Evolutionary conservation across 176 grass and related monocot genomes (phyloP).

Genomic region (Eleusine coracana): DNA sequence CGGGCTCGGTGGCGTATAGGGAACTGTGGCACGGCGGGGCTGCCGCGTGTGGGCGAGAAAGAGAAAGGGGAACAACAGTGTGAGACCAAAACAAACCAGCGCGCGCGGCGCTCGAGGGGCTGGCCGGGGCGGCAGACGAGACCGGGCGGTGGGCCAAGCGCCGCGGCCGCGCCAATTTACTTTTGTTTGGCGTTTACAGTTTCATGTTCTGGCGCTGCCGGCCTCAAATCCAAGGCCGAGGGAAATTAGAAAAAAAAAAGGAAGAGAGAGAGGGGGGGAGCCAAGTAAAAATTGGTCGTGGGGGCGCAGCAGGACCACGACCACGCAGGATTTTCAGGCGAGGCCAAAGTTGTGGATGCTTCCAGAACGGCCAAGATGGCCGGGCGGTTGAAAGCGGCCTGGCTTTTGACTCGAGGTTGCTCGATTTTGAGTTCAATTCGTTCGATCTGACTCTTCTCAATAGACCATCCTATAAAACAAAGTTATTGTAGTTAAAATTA

Average conservation of each 20-base stretch:
- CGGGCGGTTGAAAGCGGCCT: background rate
- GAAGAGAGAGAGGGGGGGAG: background rate
- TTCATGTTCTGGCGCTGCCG: background rate
- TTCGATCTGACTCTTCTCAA: too few relatives aligned
- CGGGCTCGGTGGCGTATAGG: background rate
- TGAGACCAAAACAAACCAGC: background rate
- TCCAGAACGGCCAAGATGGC: background rate
- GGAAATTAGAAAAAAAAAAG: background rate
- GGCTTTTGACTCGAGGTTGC: too few relatives aligned
- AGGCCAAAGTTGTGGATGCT: background rate
- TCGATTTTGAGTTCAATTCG: too few relatives aligned
- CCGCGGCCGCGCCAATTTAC: background rate
- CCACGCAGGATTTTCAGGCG: background rate
- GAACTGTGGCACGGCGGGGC: background rate
- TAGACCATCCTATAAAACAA: too few relatives aligned
- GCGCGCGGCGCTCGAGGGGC: constrained; percentile 19
- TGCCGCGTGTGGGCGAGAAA: background rate
- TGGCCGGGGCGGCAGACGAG: background rate
- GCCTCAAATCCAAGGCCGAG: background rate
- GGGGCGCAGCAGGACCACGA: background rate
- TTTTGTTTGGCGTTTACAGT: background rate
- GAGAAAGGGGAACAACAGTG: background rate
- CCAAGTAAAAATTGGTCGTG: background rate
- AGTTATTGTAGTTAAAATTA: too few relatives aligned
- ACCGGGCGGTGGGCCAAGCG: background rate